Evolutionary conservation across 2,329 filamentous ascomycete genomes (phyloP).

Genomic region (Botrytis galanthina): DNA sequence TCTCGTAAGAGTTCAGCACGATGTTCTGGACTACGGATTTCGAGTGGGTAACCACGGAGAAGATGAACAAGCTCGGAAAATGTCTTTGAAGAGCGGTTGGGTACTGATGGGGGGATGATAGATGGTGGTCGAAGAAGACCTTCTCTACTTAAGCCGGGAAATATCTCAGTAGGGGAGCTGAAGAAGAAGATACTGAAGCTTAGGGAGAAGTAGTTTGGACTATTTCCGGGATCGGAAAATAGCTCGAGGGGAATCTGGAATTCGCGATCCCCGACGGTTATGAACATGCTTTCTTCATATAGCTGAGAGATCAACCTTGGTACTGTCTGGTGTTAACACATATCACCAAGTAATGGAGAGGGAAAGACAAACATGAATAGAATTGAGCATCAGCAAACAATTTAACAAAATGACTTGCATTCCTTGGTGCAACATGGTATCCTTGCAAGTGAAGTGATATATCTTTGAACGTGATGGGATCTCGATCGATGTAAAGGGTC

Average conservation of each 20-base stretch:
- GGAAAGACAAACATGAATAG: slow-evolving; percentile 65
- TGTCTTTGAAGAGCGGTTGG: slow-evolving; percentile 75
- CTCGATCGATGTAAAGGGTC: slow-evolving; percentile 92
- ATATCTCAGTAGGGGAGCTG: slow-evolving; percentile 72
- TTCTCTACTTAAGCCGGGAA: slow-evolving; percentile 78
- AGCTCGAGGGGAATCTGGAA: slow-evolving; percentile 90
- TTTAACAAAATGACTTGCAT: slow-evolving; percentile 85
- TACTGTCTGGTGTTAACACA: slow-evolving; percentile 50
- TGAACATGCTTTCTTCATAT: slow-evolving; percentile 88
- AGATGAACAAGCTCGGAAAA: slow-evolving; percentile 82
- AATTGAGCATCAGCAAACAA: slow-evolving; percentile 95
- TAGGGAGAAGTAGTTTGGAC: slow-evolving; percentile 93
- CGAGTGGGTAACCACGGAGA: slow-evolving; percentile 77
- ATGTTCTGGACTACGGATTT: slow-evolving; percentile 73
- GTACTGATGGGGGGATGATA: slow-evolving; percentile 78
- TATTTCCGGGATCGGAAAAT: slow-evolving; percentile 81
- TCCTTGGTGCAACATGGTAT: slow-evolving; percentile 79
- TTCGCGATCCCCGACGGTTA: slow-evolving; percentile 80
- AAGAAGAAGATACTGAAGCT: slow-evolving; percentile 92
- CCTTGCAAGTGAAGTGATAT: slow-evolving; percentile 90
- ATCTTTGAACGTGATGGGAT: slow-evolving; percentile 83
- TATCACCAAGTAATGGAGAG: not conserved
- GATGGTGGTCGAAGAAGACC: slow-evolving; percentile 81
- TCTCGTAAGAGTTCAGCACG: slow-evolving; percentile 76
- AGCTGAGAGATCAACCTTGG: slow-evolving; percentile 87